A percentile compares a stretch with the other conserved stretches of the same genome.
Conservation (phyloP, 1,284 basidiomycete species). For the Somion occarium region DNA sequence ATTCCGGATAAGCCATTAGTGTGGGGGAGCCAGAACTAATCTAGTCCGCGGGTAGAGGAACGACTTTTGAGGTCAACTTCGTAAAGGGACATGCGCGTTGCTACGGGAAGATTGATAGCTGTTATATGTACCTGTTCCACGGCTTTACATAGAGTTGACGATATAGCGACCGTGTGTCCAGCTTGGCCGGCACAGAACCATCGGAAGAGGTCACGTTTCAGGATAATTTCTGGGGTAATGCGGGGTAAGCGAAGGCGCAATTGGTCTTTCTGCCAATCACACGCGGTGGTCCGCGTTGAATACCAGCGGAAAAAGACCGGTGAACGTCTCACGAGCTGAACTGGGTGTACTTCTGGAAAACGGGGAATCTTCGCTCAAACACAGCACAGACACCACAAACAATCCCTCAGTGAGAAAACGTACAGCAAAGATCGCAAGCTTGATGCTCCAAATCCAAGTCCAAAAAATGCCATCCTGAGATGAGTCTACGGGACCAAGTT, state of each 20-base stretch:
- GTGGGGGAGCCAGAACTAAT: constrained; percentile 1
- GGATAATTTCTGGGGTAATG: constrained; percentile 24
- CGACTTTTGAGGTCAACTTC: not conserved
- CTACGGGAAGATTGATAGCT: not conserved
- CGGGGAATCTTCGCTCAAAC: not conserved
- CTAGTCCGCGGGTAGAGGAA: not conserved
- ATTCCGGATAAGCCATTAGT: constrained; percentile 34
- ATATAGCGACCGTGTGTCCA: constrained; percentile 3
- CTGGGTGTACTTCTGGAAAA: not conserved
- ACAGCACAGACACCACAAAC: not conserved
- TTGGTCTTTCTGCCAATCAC: constrained; percentile 5
- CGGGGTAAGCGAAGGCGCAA: constrained; percentile 19
- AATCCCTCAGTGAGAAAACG: too few relatives aligned
- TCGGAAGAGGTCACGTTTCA: constrained; percentile 10
- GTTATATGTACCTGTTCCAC: not conserved
- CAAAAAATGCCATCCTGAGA: too few relatives aligned
- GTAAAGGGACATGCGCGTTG: constrained; percentile 1
- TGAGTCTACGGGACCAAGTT: too few relatives aligned
- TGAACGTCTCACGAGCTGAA: not conserved
- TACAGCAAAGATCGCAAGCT: too few relatives aligned
- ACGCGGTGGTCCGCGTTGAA: not conserved
- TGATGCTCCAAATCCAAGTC: too few relatives aligned
- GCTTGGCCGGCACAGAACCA: not conserved
- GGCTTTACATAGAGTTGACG: constrained; percentile 1
- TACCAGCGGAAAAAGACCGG: not conserved